These are phyloP conservation scores for Pyricularia grisea DNA, from an alignment of 2,329 filamentous ascomycete genomes.

Conservation along the genomic window DNA sequence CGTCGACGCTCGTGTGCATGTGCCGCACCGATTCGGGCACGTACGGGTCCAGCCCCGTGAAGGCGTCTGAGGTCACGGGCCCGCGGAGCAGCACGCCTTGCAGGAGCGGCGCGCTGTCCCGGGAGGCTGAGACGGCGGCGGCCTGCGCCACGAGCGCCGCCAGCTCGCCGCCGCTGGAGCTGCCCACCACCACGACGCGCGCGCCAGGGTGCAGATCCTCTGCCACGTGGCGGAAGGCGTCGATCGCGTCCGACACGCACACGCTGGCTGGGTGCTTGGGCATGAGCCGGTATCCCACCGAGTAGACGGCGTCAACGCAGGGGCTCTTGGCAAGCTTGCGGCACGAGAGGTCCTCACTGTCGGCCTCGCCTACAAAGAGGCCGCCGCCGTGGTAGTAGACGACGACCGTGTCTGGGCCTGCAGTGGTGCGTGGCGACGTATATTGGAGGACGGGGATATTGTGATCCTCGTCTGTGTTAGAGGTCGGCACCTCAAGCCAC, in stretches of 20 bases:
- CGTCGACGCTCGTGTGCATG: conserved; percentile 29
- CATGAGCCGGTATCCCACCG: conserved; percentile 35
- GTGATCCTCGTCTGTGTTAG: conserved; percentile 19
- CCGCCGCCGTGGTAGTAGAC: conserved; percentile 41
- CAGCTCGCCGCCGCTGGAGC: conserved; percentile 38
- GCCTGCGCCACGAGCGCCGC: conserved; percentile 32
- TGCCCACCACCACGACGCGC: conserved; percentile 29
- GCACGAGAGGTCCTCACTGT: conserved; percentile 39
- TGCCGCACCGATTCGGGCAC: conserved; percentile 24
- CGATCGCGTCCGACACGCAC: conserved; percentile 31
- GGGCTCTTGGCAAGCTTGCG: conserved; percentile 26
- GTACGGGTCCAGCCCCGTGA: conserved; percentile 20
- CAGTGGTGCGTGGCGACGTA: conserved; percentile 7
- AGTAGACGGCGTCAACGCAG: conserved; percentile 25
- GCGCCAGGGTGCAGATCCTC: conserved; percentile 5
- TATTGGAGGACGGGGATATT: conserved; percentile 28
- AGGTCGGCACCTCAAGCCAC: conserved; percentile 18
- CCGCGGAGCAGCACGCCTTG: conserved; percentile 35
- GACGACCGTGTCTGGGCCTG: conserved; percentile 17
- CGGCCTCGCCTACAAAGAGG: conserved; percentile 34
- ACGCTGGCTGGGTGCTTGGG: conserved; percentile 26
- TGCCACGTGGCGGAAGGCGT: conserved; percentile 22
- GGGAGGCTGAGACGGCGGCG: conserved; percentile 4
- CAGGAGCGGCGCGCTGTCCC: conserved; percentile 18
- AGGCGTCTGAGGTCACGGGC: conserved; percentile 36